These are phyloP conservation scores for Neurospora crassa DNA, from an alignment of 2,329 filamentous ascomycete species.

Conservation along the genomic window DNA sequence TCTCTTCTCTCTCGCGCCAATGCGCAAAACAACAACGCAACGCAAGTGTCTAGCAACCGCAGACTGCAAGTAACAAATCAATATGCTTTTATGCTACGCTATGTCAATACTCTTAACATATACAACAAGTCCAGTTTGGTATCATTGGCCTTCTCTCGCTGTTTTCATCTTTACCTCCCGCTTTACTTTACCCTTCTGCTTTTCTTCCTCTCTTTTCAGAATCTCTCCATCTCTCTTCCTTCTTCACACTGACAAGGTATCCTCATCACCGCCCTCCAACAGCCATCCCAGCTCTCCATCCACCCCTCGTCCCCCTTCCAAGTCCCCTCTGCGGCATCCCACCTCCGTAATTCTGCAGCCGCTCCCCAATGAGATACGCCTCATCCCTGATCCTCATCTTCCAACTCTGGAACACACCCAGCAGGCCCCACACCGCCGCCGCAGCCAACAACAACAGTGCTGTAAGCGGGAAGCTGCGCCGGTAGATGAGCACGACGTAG, in stretches of 20 bases:
- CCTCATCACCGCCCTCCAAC: constrained; percentile 19
- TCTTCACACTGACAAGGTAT: background rate
- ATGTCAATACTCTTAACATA: background rate
- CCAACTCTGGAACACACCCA: constrained; percentile 62
- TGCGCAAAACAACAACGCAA: background rate
- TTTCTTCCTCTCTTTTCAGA: background rate
- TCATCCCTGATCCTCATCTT: constrained; percentile 79
- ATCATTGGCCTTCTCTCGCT: background rate
- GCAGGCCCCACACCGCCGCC: constrained; percentile 39
- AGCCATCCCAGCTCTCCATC: constrained; percentile 26
- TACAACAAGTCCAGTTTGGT: background rate
- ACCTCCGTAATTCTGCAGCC: constrained; percentile 82
- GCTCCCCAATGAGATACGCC: constrained; percentile 89
- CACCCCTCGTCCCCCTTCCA: constrained; percentile 18
- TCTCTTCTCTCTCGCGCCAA: background rate
- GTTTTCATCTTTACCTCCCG: no score
- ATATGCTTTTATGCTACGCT: background rate
- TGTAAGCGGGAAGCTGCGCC: constrained; percentile 61
- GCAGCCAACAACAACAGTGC: constrained; percentile 38
- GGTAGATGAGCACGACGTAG: constrained; percentile 32
- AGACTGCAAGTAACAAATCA: background rate
- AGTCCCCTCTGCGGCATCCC: constrained; percentile 22
- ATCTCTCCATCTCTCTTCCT: background rate
- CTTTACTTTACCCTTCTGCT: background rate
- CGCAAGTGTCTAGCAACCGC: background rate